A percentile compares a stretch with the other conserved stretches of the same genome.
phyloP scores from a whole-genome alignment of 352 stramenopile genomes.

The Globisporangium alternatum region DNA sequence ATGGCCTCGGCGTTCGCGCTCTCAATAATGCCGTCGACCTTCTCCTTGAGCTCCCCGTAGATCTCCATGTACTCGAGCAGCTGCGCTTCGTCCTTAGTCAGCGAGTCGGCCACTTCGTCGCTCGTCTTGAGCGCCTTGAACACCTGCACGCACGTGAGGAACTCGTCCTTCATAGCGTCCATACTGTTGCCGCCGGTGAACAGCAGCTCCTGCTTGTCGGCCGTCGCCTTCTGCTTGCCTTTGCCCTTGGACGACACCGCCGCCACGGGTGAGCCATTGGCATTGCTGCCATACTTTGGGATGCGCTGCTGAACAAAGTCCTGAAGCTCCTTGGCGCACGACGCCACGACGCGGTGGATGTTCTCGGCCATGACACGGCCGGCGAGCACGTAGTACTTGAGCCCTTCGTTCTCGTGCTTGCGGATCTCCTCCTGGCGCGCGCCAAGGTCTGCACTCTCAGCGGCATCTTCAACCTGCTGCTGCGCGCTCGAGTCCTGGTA shows the following conservation, averaged over 20 bases:
- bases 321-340: constrained; percentile 39
- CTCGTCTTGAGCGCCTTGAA: constrained; percentile 33
- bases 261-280: neutral
- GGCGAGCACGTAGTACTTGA: constrained; percentile 82
- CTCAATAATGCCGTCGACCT: constrained; percentile 78
- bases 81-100: constrained; percentile 39
- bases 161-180: constrained; percentile 54
- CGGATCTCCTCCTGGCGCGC: constrained; percentile 14
- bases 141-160: constrained; percentile 45
- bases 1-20: constrained; percentile 26
- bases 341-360: constrained; percentile 52
- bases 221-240: constrained; percentile 58
- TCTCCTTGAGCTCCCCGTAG: constrained; percentile 84
- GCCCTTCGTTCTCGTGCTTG: constrained; percentile 47
- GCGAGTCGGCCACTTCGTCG: constrained; percentile 11
- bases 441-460: neutral
- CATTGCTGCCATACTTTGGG: constrained; percentile 33
- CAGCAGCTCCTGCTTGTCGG: constrained; percentile 28
- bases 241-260: constrained; percentile 44
- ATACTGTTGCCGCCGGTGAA: constrained; percentile 52
- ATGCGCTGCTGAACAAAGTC: constrained; percentile 53
- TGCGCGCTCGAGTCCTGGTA: constrained; percentile 56
- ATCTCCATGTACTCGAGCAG: constrained; percentile 84
- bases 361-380: constrained; percentile 81
- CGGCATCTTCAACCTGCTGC: constrained; percentile 8